A percentile compares a stretch with the other conserved stretches of the same genome.
phyloP scores from a whole-genome alignment of 345 rosid genomes.

The Cardamine resedifolia region DNA sequence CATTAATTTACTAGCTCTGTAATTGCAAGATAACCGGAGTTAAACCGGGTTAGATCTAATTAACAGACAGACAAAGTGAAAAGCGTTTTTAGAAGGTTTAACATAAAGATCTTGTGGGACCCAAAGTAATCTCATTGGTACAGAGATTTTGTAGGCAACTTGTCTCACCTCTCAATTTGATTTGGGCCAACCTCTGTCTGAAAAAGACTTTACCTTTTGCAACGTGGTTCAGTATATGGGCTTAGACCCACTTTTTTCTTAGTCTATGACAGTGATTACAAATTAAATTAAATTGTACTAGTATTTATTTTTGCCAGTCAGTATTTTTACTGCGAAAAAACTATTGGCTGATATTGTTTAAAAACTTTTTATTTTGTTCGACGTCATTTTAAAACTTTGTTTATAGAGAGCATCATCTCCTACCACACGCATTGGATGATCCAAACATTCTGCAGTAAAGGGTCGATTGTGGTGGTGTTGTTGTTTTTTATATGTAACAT shows the following conservation, averaged over 20 bases:
- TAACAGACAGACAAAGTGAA: slow-evolving; percentile 11
- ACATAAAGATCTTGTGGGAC: slow-evolving; percentile 32
- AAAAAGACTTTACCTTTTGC: slow-evolving; percentile 38
- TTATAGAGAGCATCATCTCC: neutral
- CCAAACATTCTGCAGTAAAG: neutral
- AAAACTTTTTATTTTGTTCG: neutral
- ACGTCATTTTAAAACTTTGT: neutral
- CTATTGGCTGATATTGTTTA: slow-evolving; percentile 1
- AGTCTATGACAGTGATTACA: neutral
- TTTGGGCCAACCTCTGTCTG: slow-evolving; percentile 46
- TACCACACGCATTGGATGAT: slow-evolving; percentile 18
- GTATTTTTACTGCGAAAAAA: neutral
- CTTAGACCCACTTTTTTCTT: slow-evolving; percentile 28
- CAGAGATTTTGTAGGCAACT: slow-evolving; percentile 37
- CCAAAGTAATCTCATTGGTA: slow-evolving; percentile 36
- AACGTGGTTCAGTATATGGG: slow-evolving; percentile 38
- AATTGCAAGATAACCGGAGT: neutral
- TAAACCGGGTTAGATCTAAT: neutral
- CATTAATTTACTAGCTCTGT: slow-evolving; percentile 1
- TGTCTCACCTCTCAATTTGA: slow-evolving; percentile 37
- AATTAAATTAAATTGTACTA: too few species aligned
- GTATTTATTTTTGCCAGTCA: neutral
- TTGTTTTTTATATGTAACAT: neutral
- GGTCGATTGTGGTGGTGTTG: neutral
- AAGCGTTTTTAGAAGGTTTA: slow-evolving; percentile 19